These are phyloP conservation scores for Colletotrichum acutatum DNA, from an alignment of 2,329 filamentous ascomycete genomes.

Conservation along the genomic window DNA sequence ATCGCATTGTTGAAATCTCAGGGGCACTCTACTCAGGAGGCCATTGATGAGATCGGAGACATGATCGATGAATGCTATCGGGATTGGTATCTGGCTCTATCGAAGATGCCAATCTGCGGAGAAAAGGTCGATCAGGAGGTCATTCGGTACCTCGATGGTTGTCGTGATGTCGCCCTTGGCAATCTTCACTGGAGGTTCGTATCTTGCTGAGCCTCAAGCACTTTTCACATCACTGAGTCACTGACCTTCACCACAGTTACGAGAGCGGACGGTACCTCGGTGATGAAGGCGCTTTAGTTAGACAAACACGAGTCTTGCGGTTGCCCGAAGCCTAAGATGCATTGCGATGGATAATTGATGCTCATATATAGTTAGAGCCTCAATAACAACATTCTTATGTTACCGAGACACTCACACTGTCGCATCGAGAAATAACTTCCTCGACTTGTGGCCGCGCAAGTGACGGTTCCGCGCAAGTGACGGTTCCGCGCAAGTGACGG, in stretches of 20 bases:
- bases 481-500: too few relatives aligned
- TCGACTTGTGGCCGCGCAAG: too few relatives aligned
- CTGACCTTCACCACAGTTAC: neutral
- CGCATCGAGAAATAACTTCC: too few relatives aligned
- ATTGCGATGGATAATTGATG: too few relatives aligned
- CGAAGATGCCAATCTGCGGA: constrained; percentile 11
- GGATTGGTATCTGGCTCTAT: constrained; percentile 3
- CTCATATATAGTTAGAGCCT: too few relatives aligned
- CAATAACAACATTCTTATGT: neutral
- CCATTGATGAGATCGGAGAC: constrained; percentile 11
- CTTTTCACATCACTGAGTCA: too few relatives aligned
- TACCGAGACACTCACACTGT: neutral
- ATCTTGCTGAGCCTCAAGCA: neutral
- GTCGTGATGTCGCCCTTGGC: neutral
- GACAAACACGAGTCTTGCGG: neutral
- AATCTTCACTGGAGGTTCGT: neutral
- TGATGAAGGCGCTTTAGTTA: neutral
- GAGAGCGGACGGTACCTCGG: neutral
- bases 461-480: too few relatives aligned
- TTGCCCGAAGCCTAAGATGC: neutral
- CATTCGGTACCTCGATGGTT: neutral
- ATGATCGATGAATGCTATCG: constrained; percentile 15
- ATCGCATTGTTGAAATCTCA: neutral
- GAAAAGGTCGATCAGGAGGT: neutral
- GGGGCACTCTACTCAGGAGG: neutral